Evolutionary conservation across 2,329 filamentous ascomycete genomes (phyloP).

Genomic region (Sporothrix inflata): DNA sequence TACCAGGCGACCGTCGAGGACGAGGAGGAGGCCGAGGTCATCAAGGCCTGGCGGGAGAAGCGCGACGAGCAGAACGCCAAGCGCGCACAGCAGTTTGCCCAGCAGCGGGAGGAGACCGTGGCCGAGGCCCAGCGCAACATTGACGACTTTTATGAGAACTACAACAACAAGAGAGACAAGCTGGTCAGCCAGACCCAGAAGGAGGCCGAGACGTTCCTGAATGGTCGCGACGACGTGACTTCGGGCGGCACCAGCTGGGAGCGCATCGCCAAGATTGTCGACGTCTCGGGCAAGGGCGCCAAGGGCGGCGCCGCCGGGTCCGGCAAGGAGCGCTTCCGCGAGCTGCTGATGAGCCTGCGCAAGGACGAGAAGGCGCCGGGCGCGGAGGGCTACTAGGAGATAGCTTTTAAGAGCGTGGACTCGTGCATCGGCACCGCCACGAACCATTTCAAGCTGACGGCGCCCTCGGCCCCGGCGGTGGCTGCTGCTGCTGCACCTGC

Average conservation of each 20-base stretch:
- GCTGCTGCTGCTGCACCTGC: background rate
- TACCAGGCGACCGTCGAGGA: conserved; percentile 61
- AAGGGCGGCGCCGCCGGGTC: conserved; percentile 86
- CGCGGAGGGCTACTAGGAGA: conserved; percentile 62
- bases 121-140: conserved; percentile 91
- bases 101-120: conserved; percentile 82
- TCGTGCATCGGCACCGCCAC: conserved; percentile 6
- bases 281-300: conserved; percentile 89
- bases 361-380: conserved; percentile 89
- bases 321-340: conserved; percentile 95
- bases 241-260: conserved; percentile 98
- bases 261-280: conserved; percentile 95
- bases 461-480: background rate
- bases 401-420: conserved; percentile 29
- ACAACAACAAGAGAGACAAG: conserved; percentile 98
- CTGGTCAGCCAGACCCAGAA: conserved; percentile 81
- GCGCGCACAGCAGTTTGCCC: conserved; percentile 79
- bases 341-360: conserved; percentile 81
- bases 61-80: conserved; percentile 81
- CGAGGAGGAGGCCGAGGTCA: conserved; percentile 85
- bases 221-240: conserved; percentile 86
- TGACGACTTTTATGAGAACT: conserved; percentile 99
- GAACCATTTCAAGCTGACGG: conserved; percentile 21
- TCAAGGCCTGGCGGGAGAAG: conserved; percentile 89
- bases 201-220: conserved; percentile 92